These are phyloP conservation scores for Coniosporium apollinis DNA, from an alignment of 495 filamentous ascomycete genomes.

Conservation along the genomic window DNA sequence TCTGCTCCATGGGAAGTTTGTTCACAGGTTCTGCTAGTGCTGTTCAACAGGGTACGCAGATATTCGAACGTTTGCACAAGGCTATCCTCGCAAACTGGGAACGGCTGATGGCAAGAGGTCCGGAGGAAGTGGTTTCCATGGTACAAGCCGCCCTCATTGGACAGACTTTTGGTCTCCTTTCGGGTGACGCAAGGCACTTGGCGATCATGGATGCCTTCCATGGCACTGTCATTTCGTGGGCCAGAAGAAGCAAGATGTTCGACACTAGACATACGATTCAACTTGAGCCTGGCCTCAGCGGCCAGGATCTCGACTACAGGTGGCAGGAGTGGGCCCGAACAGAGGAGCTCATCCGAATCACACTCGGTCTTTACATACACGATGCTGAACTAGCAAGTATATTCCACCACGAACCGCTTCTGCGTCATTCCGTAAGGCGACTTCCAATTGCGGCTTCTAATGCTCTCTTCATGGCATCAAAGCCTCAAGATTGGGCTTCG, in stretches of 20 bases:
- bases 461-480: conserved; percentile 19
- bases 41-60: conserved; percentile 14
- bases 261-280: too few species aligned
- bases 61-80: conserved; percentile 24
- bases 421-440: conserved; percentile 12
- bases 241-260: conserved; percentile 16
- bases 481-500: conserved; percentile 20
- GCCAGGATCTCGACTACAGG: background rate
- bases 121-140: conserved; percentile 19
- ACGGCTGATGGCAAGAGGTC: background rate
- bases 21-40: conserved; percentile 19
- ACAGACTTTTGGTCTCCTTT: conserved; percentile 26
- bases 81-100: conserved; percentile 17
- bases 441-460: conserved; percentile 14
- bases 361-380: conserved; percentile 19
- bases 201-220: conserved; percentile 22
- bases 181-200: conserved; percentile 18
- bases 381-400: conserved; percentile 24
- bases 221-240: conserved; percentile 25
- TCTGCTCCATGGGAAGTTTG: conserved; percentile 23
- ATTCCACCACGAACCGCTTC: conserved; percentile 22
- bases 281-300: background rate
- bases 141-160: conserved; percentile 25
- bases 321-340: conserved; percentile 9
- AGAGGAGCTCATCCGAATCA: conserved; percentile 14